Conservation (phyloP, 176 grass and related monocot genomes). For the Calamus simplicifolius region DNA sequence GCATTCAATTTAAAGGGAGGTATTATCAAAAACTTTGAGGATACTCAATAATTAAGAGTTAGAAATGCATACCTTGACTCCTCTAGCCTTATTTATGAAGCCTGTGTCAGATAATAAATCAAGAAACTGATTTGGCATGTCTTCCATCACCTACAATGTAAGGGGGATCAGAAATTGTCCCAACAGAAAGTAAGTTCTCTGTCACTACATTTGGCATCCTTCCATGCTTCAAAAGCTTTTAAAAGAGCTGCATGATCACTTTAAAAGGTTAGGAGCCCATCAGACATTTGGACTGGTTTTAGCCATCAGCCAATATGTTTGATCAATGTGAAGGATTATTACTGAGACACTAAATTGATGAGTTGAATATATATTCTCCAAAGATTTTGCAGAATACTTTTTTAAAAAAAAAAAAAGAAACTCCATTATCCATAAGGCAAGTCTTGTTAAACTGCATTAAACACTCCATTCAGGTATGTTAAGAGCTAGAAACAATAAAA, state of each 20-base stretch:
- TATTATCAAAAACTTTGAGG: too few relatives aligned
- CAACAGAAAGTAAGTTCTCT: slow-evolving; percentile 84
- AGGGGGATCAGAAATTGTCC: slow-evolving; percentile 80
- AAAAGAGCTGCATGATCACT: slow-evolving; percentile 89
- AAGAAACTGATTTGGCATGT: slow-evolving; percentile 87
- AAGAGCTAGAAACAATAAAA: too few relatives aligned
- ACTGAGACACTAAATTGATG: too few relatives aligned
- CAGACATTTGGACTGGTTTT: slow-evolving; percentile 13
- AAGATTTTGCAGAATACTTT: too few relatives aligned
- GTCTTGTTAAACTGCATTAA: too few relatives aligned
- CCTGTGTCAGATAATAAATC: slow-evolving; percentile 90
- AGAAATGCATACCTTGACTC: slow-evolving; percentile 43
- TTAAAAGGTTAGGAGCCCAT: slow-evolving; percentile 12
- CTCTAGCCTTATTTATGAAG: slow-evolving; percentile 72
- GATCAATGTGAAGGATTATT: too few relatives aligned
- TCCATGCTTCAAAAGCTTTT: slow-evolving; percentile 90
- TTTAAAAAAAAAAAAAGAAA: too few relatives aligned
- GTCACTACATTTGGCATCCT: slow-evolving; percentile 55
- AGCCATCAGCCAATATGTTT: slow-evolving; percentile 14
- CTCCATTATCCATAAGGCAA: too few relatives aligned
- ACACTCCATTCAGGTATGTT: too few relatives aligned
- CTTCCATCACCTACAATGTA: slow-evolving; percentile 94
- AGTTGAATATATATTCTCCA: too few relatives aligned
- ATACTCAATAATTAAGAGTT: neutral
- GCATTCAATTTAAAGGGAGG: too few relatives aligned